These are phyloP conservation scores for Arxiozyma bovina DNA, from an alignment of 1,139 yeast genomes.

Conservation along the genomic window DNA sequence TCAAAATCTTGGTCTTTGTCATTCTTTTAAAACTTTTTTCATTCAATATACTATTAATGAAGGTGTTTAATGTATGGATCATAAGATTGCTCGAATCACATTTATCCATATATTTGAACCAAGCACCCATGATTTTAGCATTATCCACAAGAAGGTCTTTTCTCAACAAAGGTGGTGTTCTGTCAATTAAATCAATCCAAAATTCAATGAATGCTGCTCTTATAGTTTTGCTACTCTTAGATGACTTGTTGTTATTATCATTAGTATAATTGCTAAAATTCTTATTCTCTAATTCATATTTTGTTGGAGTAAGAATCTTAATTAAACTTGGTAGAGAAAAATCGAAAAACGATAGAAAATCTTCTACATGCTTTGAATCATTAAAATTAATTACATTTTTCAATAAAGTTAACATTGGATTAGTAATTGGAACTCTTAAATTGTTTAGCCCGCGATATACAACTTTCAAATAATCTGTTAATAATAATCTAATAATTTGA, in stretches of 20 bases:
- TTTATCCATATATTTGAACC: constrained; percentile 56
- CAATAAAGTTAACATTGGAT: constrained; percentile 51
- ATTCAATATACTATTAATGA: constrained; percentile 44
- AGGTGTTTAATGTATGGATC: constrained; percentile 37
- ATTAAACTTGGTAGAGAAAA: constrained; percentile 53
- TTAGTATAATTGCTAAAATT: constrained; percentile 9
- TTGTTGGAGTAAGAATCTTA: constrained; percentile 49
- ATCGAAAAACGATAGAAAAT: constrained; percentile 60
- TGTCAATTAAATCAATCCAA: constrained; percentile 46
- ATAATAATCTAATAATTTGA: constrained; percentile 42
- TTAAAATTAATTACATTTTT: constrained; percentile 43
- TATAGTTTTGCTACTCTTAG: constrained; percentile 24
- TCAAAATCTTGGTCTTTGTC: constrained; percentile 66
- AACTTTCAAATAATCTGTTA: constrained; percentile 50
- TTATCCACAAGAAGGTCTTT: constrained; percentile 54
- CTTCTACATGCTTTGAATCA: constrained; percentile 44
- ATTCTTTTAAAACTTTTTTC: constrained; percentile 59
- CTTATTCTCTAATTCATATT: constrained; percentile 37
- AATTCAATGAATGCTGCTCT: constrained; percentile 54
- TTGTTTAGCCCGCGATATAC: constrained; percentile 62
- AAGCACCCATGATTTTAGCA: constrained; percentile 47
- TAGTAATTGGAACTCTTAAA: constrained; percentile 50
- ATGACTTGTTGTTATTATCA: constrained; percentile 29
- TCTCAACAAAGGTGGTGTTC: constrained; percentile 45
- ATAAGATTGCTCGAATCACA: constrained; percentile 45